Evolutionary conservation across 495 filamentous ascomycete species (phyloP).

Genomic region (Chaetomium cochliodes): DNA sequence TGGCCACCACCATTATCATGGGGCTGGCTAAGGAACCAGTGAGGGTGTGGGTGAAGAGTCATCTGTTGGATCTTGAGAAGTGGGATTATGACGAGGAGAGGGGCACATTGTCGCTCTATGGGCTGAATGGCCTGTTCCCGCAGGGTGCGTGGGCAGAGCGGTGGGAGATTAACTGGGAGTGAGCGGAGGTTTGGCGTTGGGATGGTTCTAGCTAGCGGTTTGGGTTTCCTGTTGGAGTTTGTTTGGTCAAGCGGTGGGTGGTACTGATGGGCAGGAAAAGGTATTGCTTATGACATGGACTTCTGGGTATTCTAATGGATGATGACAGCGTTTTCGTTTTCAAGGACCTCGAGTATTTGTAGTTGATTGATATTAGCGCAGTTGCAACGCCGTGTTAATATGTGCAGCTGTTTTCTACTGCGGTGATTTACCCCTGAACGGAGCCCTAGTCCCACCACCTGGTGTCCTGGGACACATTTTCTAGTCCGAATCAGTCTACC

Average conservation of each 20-base stretch:
- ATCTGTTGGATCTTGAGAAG: slow-evolving; percentile 35
- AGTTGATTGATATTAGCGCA: neutral
- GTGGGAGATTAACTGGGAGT: slow-evolving; percentile 32
- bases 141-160: slow-evolving; percentile 28
- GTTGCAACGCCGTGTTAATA: neutral
- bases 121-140: slow-evolving; percentile 21
- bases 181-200: neutral
- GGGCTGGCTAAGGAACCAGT: slow-evolving; percentile 52
- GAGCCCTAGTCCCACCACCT: no score
- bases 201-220: neutral
- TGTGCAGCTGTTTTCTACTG: neutral
- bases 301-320: neutral
- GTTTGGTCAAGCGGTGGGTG: neutral
- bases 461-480: no score
- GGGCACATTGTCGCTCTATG: slow-evolving; percentile 17
- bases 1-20: slow-evolving; percentile 66
- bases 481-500: neutral
- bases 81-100: slow-evolving; percentile 50
- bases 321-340: neutral
- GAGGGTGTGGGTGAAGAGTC: slow-evolving; percentile 54
- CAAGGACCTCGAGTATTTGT: no score
- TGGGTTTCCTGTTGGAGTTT: neutral
- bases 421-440: no score
- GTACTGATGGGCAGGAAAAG: neutral
- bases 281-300: neutral